Evolutionary conservation across 768 basidiomycete species (phyloP).

Genomic region (Leccinum longicurvipes): DNA sequence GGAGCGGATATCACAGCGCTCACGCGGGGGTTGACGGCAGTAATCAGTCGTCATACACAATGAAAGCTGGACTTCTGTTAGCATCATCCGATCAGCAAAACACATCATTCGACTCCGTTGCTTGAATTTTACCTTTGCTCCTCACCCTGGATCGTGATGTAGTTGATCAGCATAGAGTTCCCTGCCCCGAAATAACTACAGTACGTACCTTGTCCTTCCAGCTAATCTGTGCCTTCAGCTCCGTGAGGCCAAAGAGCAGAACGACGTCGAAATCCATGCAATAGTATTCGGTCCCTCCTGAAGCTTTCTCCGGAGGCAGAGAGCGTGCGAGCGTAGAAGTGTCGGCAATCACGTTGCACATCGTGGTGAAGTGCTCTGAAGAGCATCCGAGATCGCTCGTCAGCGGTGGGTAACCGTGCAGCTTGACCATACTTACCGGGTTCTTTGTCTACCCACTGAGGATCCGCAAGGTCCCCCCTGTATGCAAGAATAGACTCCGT

Average conservation of each 20-base stretch:
- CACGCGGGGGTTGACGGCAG: neutral
- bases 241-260: conserved; percentile 41
- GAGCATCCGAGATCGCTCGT: neutral
- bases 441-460: conserved; percentile 13
- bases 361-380: conserved; percentile 3
- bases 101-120: neutral
- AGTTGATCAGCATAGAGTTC: too few species aligned
- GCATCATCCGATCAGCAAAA: neutral
- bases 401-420: neutral
- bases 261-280: conserved; percentile 31
- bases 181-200: neutral
- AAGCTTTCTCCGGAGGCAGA: neutral
- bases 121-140: conserved; percentile 10
- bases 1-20: neutral
- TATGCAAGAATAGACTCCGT: conserved; percentile 12
- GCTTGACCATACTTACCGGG: neutral
- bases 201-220: conserved; percentile 35
- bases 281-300: conserved; percentile 10
- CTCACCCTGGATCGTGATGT: conserved; percentile 8
- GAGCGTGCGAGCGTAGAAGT: conserved; percentile 2
- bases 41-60: conserved; percentile 19
- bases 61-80: conserved; percentile 19
- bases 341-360: conserved; percentile 13
- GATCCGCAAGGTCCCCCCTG: conserved; percentile 7
- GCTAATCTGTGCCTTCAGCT: conserved; percentile 42